Evolutionary conservation across 2,329 filamentous ascomycete species (phyloP).

Genomic region (Fusarium nanum): DNA sequence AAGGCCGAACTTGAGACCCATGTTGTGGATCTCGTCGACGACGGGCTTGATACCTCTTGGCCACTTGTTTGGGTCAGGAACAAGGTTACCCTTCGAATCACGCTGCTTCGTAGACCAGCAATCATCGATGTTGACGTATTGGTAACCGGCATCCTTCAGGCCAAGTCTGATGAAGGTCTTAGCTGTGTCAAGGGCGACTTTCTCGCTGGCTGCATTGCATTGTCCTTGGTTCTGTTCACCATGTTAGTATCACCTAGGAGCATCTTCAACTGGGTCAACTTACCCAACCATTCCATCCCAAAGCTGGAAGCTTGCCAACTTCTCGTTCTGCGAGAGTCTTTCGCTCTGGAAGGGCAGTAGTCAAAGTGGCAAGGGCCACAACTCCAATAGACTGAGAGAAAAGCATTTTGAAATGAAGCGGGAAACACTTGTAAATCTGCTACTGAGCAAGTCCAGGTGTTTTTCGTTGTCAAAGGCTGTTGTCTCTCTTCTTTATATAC

Average conservation of each 20-base stretch:
- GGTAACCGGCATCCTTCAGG: constrained; percentile 23
- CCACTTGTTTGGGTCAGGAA: constrained; percentile 24
- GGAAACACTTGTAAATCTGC: background rate
- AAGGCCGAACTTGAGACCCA: constrained; percentile 29
- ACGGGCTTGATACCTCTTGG: constrained; percentile 30
- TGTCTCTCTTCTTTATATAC: constrained; percentile 2
- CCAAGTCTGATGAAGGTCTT: constrained; percentile 22
- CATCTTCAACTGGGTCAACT: background rate
- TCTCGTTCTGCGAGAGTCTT: constrained; percentile 15
- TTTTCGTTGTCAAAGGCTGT: background rate
- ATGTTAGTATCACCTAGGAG: background rate
- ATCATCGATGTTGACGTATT: constrained; percentile 28
- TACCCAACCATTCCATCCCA: constrained; percentile 30
- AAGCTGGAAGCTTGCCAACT: constrained; percentile 22
- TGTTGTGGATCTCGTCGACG: constrained; percentile 21
- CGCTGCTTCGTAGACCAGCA: constrained; percentile 28
- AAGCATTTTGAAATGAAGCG: constrained; percentile 5
- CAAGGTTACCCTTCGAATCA: constrained; percentile 20
- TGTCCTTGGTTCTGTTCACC: constrained; percentile 15
- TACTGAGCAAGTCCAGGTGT: background rate
- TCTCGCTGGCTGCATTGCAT: constrained; percentile 26
- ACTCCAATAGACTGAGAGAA: constrained; percentile 20
- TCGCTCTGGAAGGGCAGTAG: constrained; percentile 6
- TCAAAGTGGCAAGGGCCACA: constrained; percentile 18
- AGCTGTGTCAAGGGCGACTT: constrained; percentile 23